A percentile compares a stretch with the other conserved stretches of the same genome.
phyloP scores from a whole-genome alignment of 495 filamentous ascomycete genomes.

The Penicillium parvum region DNA sequence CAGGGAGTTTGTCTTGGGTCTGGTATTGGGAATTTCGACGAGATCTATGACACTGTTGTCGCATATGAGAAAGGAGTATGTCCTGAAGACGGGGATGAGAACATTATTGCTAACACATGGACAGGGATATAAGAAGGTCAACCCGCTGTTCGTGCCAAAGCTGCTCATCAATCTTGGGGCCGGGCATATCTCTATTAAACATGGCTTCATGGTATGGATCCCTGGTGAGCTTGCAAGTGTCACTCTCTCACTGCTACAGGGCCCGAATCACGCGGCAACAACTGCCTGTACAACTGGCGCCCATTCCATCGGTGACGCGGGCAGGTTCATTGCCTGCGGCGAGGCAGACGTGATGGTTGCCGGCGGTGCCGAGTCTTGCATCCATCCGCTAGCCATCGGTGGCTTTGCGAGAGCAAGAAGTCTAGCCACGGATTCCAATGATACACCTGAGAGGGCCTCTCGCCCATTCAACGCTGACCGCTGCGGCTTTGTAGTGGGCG shows the following conservation, averaged over 20 bases:
- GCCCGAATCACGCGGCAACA: slow-evolving; percentile 85
- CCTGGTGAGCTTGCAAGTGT: neutral
- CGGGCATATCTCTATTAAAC: slow-evolving; percentile 89
- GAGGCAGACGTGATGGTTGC: slow-evolving; percentile 95
- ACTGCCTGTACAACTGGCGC: slow-evolving; percentile 95
- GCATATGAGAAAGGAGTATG: slow-evolving; percentile 67
- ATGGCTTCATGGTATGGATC: slow-evolving; percentile 64
- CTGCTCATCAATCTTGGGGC: slow-evolving; percentile 92
- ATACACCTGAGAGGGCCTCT: slow-evolving; percentile 66
- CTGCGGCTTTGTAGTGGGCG: slow-evolving; percentile 85
- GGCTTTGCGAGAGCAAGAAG: slow-evolving; percentile 87
- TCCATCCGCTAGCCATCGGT: slow-evolving; percentile 87
- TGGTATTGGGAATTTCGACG: slow-evolving; percentile 90
- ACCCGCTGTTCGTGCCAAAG: slow-evolving; percentile 86
- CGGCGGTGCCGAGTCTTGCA: slow-evolving; percentile 90
- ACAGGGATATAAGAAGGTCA: slow-evolving; percentile 86
- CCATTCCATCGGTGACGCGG: slow-evolving; percentile 89
- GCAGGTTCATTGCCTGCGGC: slow-evolving; percentile 81
- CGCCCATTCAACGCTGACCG: slow-evolving; percentile 84
- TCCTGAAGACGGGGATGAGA: neutral
- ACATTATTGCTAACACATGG: neutral
- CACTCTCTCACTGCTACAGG: slow-evolving; percentile 36
- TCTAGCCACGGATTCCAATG: slow-evolving; percentile 75
- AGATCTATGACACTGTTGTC: slow-evolving; percentile 77
- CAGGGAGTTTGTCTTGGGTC: slow-evolving; percentile 90